Base-by-base conservation (phyloP, 2,329 filamentous ascomycete species). In the Catunica adiposa region DNA sequence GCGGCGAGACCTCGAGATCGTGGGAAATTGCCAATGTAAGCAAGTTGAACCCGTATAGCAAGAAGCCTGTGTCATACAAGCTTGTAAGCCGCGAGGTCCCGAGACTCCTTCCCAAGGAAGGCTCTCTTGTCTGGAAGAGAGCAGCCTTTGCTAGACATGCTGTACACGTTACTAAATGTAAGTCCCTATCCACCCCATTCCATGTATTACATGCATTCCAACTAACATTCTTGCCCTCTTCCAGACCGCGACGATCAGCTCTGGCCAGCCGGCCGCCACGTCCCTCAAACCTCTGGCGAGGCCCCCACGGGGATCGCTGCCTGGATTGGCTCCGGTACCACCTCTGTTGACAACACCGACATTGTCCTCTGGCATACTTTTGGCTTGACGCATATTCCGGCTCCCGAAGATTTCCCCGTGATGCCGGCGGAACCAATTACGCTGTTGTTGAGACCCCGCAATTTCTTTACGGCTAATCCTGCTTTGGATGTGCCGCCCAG, bases 311-410 rank as follows among this genome's bases (percentile, higher is more conserved):
- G 87, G 31, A 71, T 94, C 1, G 83, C 84, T 0, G 75, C 81
- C 61, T 90, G 86, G 87, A 83, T 92, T 61, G 80, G 79, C 23
- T 79, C 88, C 59, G 81, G 84, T 11, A 71, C 70, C 48, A 79
- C 77, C 57, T 77, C 72, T 25, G 81, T 94, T 61, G 85, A 84
- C 56, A 84, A 95, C 71, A 86, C 82, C 0, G 86, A 96, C 65
- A 71, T 95, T 29, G 89, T 96, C 1, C 77, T 95, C 15, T 96
- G 89, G 89, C 89, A 95, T 70, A 94, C 88, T 0, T 96, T 95
- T 64, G 89, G 89, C 37, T 74, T 95, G 37, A 90, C 84, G 0
- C 89, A 95, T 66, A 90, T 95, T 72, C 89, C 89, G 0, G 73
- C 85, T 0, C 88, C 89, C 0, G 89, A 96, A 66, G 89, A 95